Evolutionary conservation across 495 filamentous ascomycete species (phyloP).

Genomic region (Monascus purpureus): DNA sequence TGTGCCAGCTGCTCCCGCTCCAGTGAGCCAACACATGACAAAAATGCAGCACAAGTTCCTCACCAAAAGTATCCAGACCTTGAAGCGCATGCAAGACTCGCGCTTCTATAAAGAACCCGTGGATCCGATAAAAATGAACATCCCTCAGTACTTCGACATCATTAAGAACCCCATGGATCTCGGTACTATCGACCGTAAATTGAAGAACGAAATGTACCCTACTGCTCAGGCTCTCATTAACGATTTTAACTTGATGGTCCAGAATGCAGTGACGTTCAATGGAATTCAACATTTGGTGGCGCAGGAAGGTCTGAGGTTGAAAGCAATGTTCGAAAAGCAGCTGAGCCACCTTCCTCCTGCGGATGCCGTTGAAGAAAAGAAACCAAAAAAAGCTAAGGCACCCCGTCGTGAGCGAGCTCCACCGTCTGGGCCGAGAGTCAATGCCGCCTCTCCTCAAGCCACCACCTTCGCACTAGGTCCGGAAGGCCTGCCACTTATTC

Average conservation of each 20-base stretch:
- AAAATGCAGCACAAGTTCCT: constrained; percentile 43
- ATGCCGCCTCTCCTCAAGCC: constrained; percentile 35
- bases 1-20: constrained; percentile 3
- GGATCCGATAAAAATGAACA: constrained; percentile 47
- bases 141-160: constrained; percentile 56
- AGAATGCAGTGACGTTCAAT: constrained; percentile 73
- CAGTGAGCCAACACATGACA: constrained; percentile 25
- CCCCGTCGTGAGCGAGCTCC: constrained; percentile 39
- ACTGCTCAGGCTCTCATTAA: constrained; percentile 48
- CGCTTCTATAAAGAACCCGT: constrained; percentile 63
- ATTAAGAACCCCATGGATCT: constrained; percentile 75
- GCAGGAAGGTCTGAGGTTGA: constrained; percentile 43
- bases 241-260: constrained; percentile 61
- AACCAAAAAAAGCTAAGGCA: constrained; percentile 37
- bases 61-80: constrained; percentile 41
- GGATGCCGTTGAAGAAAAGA: constrained; percentile 48
- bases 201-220: constrained; percentile 54
- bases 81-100: constrained; percentile 72
- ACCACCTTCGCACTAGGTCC: constrained; percentile 71
- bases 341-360: constrained; percentile 36
- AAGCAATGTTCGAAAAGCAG: constrained; percentile 44
- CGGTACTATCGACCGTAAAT: constrained; percentile 61
- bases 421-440: constrained; percentile 14
- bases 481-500: constrained; percentile 79
- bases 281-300: constrained; percentile 61